Evolutionary conservation across 176 grass and related monocot genomes (phyloP).

Genomic region (Musa troglodytarum): DNA sequence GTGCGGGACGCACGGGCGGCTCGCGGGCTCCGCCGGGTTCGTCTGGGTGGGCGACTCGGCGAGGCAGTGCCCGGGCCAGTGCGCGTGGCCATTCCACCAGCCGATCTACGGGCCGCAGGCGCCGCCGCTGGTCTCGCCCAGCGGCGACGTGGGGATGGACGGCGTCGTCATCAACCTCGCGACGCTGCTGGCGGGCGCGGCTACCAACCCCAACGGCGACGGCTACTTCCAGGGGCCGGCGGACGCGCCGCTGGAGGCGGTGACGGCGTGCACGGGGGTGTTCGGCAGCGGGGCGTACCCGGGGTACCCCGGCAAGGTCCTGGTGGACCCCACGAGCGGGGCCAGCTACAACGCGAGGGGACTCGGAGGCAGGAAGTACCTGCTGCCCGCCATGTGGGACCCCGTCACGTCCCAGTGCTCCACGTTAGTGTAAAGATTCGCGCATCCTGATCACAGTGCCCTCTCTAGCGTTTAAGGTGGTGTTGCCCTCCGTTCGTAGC

Average conservation of each 20-base stretch:
- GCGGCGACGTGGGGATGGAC: conserved; percentile 44
- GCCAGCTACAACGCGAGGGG: conserved; percentile 2
- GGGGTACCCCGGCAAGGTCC: neutral
- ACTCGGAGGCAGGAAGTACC: conserved; percentile 1
- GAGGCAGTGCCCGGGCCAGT: conserved; percentile 55
- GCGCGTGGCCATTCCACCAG: conserved; percentile 59
- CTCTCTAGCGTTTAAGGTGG: neutral
- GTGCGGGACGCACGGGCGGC: neutral
- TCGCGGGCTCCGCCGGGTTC: neutral
- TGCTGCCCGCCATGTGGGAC: conserved; percentile 6
- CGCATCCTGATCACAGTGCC: neutral
- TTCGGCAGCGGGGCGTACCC: conserved; percentile 12
- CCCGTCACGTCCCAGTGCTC: neutral
- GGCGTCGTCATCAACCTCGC: conserved; percentile 47
- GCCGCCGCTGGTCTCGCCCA: conserved; percentile 43
- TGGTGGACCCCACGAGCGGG: neutral
- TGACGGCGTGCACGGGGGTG: conserved; percentile 8
- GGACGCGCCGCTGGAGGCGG: conserved; percentile 5
- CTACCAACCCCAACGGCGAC: conserved; percentile 38
- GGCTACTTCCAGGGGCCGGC: conserved; percentile 47
- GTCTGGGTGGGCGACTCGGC: conserved; percentile 8
- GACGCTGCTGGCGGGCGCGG: conserved; percentile 42
- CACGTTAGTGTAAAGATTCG: neutral
- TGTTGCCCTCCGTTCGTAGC: too few relatives aligned
- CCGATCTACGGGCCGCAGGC: conserved; percentile 53